Conservation (phyloP, 129 eudicot genomes). For the Pulicaria dysenterica region DNA sequence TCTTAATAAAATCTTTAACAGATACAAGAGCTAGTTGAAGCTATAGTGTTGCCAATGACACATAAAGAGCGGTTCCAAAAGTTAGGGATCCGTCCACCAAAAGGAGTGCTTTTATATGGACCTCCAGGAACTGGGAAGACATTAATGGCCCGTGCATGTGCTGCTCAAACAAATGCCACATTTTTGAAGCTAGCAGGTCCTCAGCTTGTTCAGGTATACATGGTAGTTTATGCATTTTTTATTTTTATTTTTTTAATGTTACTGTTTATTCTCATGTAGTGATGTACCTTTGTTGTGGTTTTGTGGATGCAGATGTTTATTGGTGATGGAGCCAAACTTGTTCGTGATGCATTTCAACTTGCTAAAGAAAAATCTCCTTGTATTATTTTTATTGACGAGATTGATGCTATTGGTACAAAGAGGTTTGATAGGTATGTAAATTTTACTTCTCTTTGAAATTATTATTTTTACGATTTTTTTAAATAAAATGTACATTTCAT, state of each 20-base stretch:
- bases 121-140: constrained; percentile 99
- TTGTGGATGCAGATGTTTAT: constrained; percentile 71
- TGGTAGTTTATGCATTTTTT: not conserved
- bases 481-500: not conserved
- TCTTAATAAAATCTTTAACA: constrained; percentile 17
- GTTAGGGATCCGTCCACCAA: constrained; percentile 90
- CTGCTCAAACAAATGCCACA: constrained; percentile 98
- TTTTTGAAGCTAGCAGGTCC: constrained; percentile 95
- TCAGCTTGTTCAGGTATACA: constrained; percentile 88
- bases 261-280: not conserved
- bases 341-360: constrained; percentile 90
- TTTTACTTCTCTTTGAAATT: not conserved
- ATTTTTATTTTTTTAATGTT: not conserved
- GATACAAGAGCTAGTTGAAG: constrained; percentile 96
- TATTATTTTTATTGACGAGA: constrained; percentile 91
- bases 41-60: constrained; percentile 96
- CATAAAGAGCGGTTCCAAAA: constrained; percentile 90
- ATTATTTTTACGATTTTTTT: no score
- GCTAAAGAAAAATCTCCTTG: constrained; percentile 96
- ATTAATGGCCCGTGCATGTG: constrained; percentile 97
- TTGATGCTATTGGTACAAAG: constrained; percentile 93
- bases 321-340: constrained; percentile 98
- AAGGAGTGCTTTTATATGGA: constrained; percentile 93
- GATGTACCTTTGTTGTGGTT: constrained; percentile 17
- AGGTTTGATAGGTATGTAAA: constrained; percentile 77